Evolutionary conservation across 306 rosid genomes (phyloP).

Genomic region (Sphenostylis stenocarpa): DNA sequence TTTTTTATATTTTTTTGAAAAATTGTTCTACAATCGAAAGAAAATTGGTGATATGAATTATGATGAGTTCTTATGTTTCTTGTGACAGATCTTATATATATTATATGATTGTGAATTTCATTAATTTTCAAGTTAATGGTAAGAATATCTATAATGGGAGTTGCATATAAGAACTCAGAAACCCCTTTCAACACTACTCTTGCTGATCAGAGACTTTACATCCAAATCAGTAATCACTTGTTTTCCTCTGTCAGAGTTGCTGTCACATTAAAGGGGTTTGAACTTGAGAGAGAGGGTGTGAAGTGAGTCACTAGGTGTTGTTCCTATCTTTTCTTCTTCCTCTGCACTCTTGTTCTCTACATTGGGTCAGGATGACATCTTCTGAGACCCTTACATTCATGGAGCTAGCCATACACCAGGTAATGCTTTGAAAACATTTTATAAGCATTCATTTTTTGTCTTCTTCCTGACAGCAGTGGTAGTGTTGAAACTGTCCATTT

Average conservation of each 20-base stretch:
- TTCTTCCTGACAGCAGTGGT: neutral
- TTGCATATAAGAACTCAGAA: too few species aligned
- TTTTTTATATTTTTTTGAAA: too few species aligned
- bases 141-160: too few species aligned
- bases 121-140: too few species aligned
- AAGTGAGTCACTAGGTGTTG: neutral
- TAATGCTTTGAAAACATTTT: conserved; percentile 11
- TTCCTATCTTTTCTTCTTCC: neutral
- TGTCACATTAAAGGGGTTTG: too few species aligned
- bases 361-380: conserved; percentile 9
- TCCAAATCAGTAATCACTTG: neutral
- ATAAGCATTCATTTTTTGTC: neutral
- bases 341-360: neutral
- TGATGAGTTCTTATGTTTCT: too few species aligned
- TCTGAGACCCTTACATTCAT: conserved; percentile 42
- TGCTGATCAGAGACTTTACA: too few species aligned
- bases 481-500: neutral
- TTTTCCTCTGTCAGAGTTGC: neutral
- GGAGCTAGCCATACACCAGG: conserved; percentile 80
- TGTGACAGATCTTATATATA: too few species aligned
- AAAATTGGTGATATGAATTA: too few species aligned
- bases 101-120: too few species aligned
- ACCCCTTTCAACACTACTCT: too few species aligned
- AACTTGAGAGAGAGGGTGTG: neutral
- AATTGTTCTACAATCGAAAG: too few species aligned